These are phyloP conservation scores for Anaeromyces robustus DNA, from an alignment of 192 early-diverging fungal species.

Conservation along the genomic window DNA sequence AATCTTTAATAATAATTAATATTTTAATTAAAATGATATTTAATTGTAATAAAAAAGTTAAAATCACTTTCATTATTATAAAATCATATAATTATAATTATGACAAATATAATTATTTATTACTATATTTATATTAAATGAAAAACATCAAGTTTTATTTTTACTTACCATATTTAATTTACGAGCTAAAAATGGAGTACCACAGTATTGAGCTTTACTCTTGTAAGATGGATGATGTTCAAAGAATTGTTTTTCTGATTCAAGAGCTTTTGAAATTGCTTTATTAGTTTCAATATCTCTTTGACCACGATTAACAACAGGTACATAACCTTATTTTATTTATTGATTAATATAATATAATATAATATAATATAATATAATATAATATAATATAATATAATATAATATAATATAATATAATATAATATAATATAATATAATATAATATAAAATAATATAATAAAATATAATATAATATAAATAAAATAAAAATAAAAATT, in stretches of 20 bases:
- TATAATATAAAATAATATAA: too few species aligned
- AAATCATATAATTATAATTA: too few species aligned
- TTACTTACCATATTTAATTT: conserved; percentile 77
- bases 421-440: too few species aligned
- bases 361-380: too few species aligned
- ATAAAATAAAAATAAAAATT: too few species aligned
- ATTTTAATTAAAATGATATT: neutral
- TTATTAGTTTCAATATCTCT: conserved; percentile 92
- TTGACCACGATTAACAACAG: conserved; percentile 98
- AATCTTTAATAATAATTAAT: conserved; percentile 33
- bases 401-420: too few species aligned
- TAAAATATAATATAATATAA: too few species aligned
- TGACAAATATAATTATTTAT: too few species aligned
- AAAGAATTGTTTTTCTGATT: conserved; percentile 80
- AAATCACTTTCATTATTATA: too few species aligned
- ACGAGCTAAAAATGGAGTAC: conserved; percentile 94
- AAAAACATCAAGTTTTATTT: neutral
- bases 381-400: too few species aligned
- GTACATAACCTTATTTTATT: conserved; percentile 67
- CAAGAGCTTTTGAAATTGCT: conserved; percentile 72
- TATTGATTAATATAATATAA: too few species aligned
- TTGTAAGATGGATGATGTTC: conserved; percentile 88
- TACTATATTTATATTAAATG: neutral
- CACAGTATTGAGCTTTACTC: conserved; percentile 96
- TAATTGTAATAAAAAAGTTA: too few species aligned